These are phyloP conservation scores for thale cress (Arabidopsis thaliana) DNA, from an alignment of 345 rosid species.

Conservation along the genomic window TAIR10.1 NC_003071.7:18246501-18247000, in stretches of 20 bases:
- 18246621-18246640: constrained; percentile 22
- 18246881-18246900: constrained; percentile 74
- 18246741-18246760: constrained; percentile 78
- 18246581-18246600: constrained; percentile 84
- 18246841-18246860: neutral
- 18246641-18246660: neutral
- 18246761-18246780: constrained; percentile 83
- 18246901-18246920: constrained; percentile 80
- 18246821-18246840: neutral
- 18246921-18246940: constrained; percentile 88
- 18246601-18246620: constrained; percentile 82
- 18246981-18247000: neutral
- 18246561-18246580: constrained; percentile 69
- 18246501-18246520: neutral
- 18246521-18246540: constrained; percentile 1
- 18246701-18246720: constrained; percentile 92
- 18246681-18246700: constrained; percentile 74
- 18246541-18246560: constrained; percentile 52
- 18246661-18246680: neutral
- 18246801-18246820: neutral
- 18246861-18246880: constrained; percentile 67
- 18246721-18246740: constrained; percentile 90
- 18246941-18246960: constrained; percentile 60
- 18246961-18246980: constrained; percentile 5
- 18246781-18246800: constrained; percentile 25